These are phyloP conservation scores for Microdochium trichocladiopsis DNA, from an alignment of 2,329 filamentous ascomycete species.

Conservation along the genomic window DNA sequence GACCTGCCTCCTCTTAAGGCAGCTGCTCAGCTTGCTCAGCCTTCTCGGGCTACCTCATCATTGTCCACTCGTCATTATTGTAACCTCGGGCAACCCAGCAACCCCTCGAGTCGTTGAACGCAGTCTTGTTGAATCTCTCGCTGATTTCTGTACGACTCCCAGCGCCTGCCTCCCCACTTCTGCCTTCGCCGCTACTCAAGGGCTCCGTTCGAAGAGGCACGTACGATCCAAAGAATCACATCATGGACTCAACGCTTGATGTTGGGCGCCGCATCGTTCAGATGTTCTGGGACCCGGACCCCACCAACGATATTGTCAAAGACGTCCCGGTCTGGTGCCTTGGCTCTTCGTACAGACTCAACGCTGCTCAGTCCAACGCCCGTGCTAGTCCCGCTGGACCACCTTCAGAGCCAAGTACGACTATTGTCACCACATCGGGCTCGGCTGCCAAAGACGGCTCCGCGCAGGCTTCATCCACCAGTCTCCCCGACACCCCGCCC, in stretches of 20 bases:
- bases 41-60: background rate
- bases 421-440: conserved; percentile 2
- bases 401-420: conserved; percentile 6
- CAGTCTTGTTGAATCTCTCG: too few species aligned
- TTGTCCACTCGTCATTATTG: background rate
- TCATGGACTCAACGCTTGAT: conserved; percentile 50
- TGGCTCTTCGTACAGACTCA: conserved; percentile 43
- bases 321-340: conserved; percentile 80
- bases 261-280: conserved; percentile 77
- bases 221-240: too few species aligned
- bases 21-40: background rate
- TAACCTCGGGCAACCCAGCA: too few species aligned
- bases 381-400: conserved; percentile 7
- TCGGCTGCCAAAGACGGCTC: conserved; percentile 5
- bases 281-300: conserved; percentile 88
- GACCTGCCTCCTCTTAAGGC: background rate
- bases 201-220: too few species aligned
- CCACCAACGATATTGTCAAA: conserved; percentile 65
- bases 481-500: conserved; percentile 35
- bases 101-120: too few species aligned
- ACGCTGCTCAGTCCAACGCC: conserved; percentile 11
- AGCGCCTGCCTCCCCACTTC: too few species aligned
- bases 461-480: conserved; percentile 10
- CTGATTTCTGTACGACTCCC: too few species aligned
- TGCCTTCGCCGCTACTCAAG: too few species aligned